These are phyloP conservation scores for Arxiozyma slooffiae DNA, from an alignment of 1,139 yeast genomes.

Conservation along the genomic window DNA sequence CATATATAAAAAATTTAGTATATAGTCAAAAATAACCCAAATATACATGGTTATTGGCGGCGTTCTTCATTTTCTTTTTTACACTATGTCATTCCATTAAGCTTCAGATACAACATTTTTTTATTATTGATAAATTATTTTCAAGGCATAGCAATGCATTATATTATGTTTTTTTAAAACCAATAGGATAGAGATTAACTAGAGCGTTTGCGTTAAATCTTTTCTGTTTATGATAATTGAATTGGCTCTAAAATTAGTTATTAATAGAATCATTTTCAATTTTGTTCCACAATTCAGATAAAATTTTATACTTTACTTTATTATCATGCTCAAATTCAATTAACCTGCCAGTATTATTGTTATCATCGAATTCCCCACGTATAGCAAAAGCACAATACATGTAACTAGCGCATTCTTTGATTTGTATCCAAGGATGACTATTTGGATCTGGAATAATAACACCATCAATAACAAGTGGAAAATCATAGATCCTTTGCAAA, in stretches of 20 bases:
- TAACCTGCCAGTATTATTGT: slow-evolving; percentile 12
- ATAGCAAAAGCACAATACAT: slow-evolving; percentile 25
- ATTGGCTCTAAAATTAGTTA: background rate
- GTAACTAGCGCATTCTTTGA: slow-evolving; percentile 24
- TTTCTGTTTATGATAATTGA: background rate
- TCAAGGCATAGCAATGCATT: background rate
- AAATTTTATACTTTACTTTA: slow-evolving; percentile 5
- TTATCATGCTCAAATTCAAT: slow-evolving; percentile 12
- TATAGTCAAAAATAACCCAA: background rate
- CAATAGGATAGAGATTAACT: too few relatives aligned
- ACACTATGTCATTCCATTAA: background rate
- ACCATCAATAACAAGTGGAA: slow-evolving; percentile 20
- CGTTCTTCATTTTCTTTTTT: background rate
- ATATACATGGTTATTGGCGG: background rate
- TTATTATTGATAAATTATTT: too few relatives aligned
- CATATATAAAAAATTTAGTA: background rate
- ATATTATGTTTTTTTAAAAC: too few relatives aligned
- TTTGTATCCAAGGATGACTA: slow-evolving; percentile 23
- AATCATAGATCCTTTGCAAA: slow-evolving; percentile 29
- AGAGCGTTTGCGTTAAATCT: background rate
- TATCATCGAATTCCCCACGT: slow-evolving; percentile 5
- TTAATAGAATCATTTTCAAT: background rate
- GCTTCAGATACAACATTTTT: too few relatives aligned
- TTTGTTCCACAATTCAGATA: slow-evolving; percentile 21
- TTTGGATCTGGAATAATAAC: slow-evolving; percentile 10